These are phyloP conservation scores for Colletotrichum sp. DNA, from an alignment of 2,329 filamentous ascomycete genomes.

Conservation along the genomic window DNA sequence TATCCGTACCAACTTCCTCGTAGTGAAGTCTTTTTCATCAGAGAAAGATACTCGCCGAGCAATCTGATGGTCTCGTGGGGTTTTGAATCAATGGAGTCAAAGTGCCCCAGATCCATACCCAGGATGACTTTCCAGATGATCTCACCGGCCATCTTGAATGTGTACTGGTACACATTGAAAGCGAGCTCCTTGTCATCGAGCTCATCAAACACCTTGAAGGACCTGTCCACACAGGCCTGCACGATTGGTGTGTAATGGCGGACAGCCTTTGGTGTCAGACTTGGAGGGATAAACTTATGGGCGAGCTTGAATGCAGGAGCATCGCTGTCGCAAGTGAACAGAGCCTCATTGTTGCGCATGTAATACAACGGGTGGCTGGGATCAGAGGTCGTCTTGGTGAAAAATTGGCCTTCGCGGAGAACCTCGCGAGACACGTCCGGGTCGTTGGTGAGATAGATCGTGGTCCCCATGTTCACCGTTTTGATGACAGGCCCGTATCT, in stretches of 20 bases:
- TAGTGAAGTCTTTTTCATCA: constrained; percentile 1
- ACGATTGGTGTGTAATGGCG: background rate
- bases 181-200: background rate
- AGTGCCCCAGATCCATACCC: constrained; percentile 1
- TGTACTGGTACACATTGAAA: constrained; percentile 10
- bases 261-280: constrained; percentile 1
- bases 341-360: background rate
- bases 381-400: constrained; percentile 7
- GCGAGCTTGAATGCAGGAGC: background rate
- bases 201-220: background rate
- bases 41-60: constrained; percentile 3
- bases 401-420: background rate
- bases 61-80: background rate
- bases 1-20: constrained; percentile 3
- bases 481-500: background rate
- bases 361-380: background rate
- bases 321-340: background rate
- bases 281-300: background rate
- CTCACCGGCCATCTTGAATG: background rate
- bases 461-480: background rate
- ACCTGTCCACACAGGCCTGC: background rate
- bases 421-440: constrained; percentile 1
- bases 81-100: background rate
- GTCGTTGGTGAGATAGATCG: background rate
- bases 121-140: constrained; percentile 3